Evolutionary conservation across 2,329 filamentous ascomycete genomes (phyloP), one percentile per base, ranked within the genome.

Genomic region (Colletotrichum higginsianum): DNA sequence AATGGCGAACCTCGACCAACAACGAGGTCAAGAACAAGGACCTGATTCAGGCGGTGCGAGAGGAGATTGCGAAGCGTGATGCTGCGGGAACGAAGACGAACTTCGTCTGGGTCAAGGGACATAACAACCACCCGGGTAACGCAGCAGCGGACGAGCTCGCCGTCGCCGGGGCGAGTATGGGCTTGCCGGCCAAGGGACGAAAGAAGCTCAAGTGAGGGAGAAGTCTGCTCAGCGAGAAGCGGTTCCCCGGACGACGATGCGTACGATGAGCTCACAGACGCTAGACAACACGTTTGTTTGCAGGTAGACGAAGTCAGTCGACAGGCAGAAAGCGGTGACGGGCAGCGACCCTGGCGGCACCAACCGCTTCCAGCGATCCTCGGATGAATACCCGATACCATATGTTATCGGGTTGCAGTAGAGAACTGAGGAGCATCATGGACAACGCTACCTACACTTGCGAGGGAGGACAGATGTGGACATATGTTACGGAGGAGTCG

Each of bases 81-180:
- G 84, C 82, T 64, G 83, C 86, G 1, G 89, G 89, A 18, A 87
- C 87, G 3, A 82, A 85, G 75, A 97, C 94, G 0, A 83, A 88
- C 65, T 96, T 98, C 77, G 87, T 91, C 74, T 98, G 95, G 95
- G 91, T 98, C 57, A 98, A 97, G 82, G 96, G 95, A 0, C 96
- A 99, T 79, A 87, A 87, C 35, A 86, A 86, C 55, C 86, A 94
- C 75, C 81, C 84, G 4, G 95, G 96, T 2, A 98, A 98, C 77
- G 86, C 90, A 55, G 93, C 90, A 15, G 96, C 96, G 1, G 96
- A 98, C 84, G 81, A 81, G 72, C 84, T 98, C 73, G 95, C 95
- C 1, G 92, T 94, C 44, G 73, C 74, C 30, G 83, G 83, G 3
- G 80, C 82, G 7, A 80, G 75, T 60, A 80, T 80, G 77, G 55